A percentile compares a stretch with the other conserved stretches of the same genome.
Evolutionary conservation across 805 yeast species (phyloP).

Genomic region (Grigorovia transvaalensis): DNA sequence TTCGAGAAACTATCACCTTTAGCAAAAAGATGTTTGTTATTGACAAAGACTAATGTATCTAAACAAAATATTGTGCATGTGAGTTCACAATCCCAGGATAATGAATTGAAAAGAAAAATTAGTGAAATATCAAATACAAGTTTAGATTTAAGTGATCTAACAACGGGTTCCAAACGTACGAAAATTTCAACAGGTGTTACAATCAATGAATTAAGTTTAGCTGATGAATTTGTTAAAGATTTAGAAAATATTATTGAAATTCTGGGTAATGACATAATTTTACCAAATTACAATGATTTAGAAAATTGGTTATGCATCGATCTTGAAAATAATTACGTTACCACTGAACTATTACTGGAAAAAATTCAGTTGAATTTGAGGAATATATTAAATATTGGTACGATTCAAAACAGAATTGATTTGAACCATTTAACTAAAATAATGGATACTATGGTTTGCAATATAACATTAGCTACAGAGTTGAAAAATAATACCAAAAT

Average conservation of each 20-base stretch:
- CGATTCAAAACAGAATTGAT: constrained; percentile 6
- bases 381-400: constrained; percentile 11
- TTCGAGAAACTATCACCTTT: constrained; percentile 17
- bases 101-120: background rate
- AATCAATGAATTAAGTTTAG: constrained; percentile 15
- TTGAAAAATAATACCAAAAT: background rate
- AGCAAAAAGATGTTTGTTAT: constrained; percentile 12
- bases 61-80: background rate
- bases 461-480: constrained; percentile 10
- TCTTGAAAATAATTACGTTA: constrained; percentile 7
- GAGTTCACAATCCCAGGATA: background rate
- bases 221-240: constrained; percentile 16
- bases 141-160: background rate
- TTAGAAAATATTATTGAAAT: constrained; percentile 7
- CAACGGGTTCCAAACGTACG: constrained; percentile 6
- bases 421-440: constrained; percentile 8
- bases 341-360: constrained; percentile 8
- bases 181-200: constrained; percentile 14
- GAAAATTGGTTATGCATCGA: constrained; percentile 15
- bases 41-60: constrained; percentile 2
- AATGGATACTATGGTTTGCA: constrained; percentile 12
- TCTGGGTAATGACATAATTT: background rate
- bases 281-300: constrained; percentile 2
- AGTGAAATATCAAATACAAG: constrained; percentile 1
- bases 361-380: constrained; percentile 11